Conservation (phyloP, 2,329 filamentous ascomycete genomes). For the Epicoccum sorghinum region DNA sequence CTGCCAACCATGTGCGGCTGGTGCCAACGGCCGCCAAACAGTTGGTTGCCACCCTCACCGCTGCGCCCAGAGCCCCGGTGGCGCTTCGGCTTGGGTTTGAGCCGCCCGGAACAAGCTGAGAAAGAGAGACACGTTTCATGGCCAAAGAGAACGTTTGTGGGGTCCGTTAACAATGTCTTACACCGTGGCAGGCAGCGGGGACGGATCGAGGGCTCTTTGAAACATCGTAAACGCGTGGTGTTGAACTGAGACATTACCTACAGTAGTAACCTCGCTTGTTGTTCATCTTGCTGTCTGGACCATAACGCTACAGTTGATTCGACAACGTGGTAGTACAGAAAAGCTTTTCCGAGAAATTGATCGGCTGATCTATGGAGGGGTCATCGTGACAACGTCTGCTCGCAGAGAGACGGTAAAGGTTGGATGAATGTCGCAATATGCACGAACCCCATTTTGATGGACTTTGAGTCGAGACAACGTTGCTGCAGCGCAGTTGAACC, state of each 20-base stretch:
- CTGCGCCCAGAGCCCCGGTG: neutral
- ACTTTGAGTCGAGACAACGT: no score
- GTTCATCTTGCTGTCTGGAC: neutral
- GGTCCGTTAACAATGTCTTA: constrained; percentile 12
- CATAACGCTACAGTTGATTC: constrained; percentile 3
- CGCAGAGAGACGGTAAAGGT: no score
- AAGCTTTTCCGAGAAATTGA: no score
- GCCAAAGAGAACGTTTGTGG: constrained; percentile 3
- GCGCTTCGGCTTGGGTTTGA: neutral
- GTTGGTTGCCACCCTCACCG: neutral
- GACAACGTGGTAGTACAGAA: constrained; percentile 3
- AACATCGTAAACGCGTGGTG: constrained; percentile 6
- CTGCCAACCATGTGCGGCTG: neutral
- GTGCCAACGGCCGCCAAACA: constrained; percentile 1
- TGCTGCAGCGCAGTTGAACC: no score
- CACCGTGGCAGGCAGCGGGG: constrained; percentile 8
- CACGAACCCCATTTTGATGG: no score
- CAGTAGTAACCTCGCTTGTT: constrained; percentile 1
- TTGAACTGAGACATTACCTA: constrained; percentile 5
- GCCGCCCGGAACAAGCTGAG: neutral
- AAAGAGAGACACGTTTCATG: neutral
- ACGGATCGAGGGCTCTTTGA: neutral
- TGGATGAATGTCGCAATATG: no score
- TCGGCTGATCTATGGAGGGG: no score
- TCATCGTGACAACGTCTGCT: no score